Evolutionary conservation across 805 yeast genomes (phyloP).

Genomic region (Sungouiella thailandica): DNA sequence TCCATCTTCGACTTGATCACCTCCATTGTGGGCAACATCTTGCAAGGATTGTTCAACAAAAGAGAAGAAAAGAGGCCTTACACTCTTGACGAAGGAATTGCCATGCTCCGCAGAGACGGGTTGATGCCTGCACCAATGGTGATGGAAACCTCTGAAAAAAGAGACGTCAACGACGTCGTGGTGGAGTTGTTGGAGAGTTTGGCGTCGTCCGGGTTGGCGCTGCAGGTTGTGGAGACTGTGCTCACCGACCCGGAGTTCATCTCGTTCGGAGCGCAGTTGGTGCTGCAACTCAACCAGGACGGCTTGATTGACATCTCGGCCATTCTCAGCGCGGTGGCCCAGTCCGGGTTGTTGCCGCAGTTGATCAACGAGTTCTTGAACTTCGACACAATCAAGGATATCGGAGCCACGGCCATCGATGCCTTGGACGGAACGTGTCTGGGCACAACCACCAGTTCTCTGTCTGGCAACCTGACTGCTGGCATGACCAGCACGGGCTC

Average conservation of each 20-base stretch:
- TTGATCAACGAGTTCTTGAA: slow-evolving; percentile 32
- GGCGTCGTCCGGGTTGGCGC: slow-evolving; percentile 37
- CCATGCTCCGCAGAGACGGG: slow-evolving; percentile 13
- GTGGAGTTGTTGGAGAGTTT: slow-evolving; percentile 37
- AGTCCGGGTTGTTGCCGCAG: slow-evolving; percentile 28
- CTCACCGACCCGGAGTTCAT: slow-evolving; percentile 34
- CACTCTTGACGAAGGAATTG: slow-evolving; percentile 10
- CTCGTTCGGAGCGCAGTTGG: slow-evolving; percentile 32
- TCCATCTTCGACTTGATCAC: slow-evolving; percentile 29
- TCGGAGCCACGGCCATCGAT: slow-evolving; percentile 32
- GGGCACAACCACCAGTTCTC: slow-evolving; percentile 13
- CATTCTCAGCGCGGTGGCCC: slow-evolving; percentile 27
- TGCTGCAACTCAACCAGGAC: slow-evolving; percentile 24
- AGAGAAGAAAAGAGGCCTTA: slow-evolving; percentile 3
- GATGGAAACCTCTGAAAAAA: slow-evolving; percentile 10
- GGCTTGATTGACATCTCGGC: slow-evolving; percentile 25
- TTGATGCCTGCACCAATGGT: slow-evolving; percentile 3
- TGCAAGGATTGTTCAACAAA: slow-evolving; percentile 4
- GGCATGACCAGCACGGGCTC: slow-evolving; percentile 10
- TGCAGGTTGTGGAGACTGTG: slow-evolving; percentile 33
- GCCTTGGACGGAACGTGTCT: slow-evolving; percentile 30
- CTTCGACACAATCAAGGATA: slow-evolving; percentile 28
- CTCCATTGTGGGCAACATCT: slow-evolving; percentile 22
- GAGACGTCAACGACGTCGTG: slow-evolving; percentile 25
- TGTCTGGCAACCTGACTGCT: slow-evolving; percentile 3